Conservation (phyloP, 1,284 basidiomycete species). For the Cryptococcus neoformans region DNA sequence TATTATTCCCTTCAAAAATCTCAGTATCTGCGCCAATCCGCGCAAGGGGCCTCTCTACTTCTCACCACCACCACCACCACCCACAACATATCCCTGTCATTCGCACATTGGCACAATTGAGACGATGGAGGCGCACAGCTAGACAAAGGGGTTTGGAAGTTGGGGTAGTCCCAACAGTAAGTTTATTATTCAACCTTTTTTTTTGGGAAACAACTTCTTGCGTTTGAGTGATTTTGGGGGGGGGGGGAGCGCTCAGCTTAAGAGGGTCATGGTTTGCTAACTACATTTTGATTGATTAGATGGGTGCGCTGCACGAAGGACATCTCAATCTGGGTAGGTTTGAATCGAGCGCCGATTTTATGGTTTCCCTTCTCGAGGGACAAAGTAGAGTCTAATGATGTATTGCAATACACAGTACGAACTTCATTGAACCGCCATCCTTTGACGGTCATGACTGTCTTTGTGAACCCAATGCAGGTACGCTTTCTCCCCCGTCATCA, state of each 20-base stretch:
- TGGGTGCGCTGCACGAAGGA: slow-evolving; percentile 95
- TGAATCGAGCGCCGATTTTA: neutral
- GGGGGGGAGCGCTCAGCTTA: neutral
- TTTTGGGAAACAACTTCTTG: no score
- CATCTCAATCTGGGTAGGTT: slow-evolving; percentile 78
- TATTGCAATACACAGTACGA: slow-evolving; percentile 45
- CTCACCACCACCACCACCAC: no score
- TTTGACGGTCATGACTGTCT: slow-evolving; percentile 88
- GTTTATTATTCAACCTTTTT: neutral
- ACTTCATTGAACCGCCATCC: slow-evolving; percentile 74
- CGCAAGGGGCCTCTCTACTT: no score
- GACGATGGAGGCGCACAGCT: slow-evolving; percentile 71
- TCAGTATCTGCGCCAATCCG: no score
- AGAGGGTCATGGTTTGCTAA: neutral
- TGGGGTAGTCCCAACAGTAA: slow-evolving; percentile 80
- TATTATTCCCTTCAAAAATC: no score
- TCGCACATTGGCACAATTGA: slow-evolving; percentile 63
- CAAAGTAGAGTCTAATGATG: no score
- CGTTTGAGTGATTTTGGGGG: neutral
- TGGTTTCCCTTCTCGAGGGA: neutral
- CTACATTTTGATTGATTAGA: slow-evolving; percentile 44
- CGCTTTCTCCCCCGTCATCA: slow-evolving; percentile 1
- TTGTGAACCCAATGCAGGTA: slow-evolving; percentile 85
- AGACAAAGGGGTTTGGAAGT: slow-evolving; percentile 64
- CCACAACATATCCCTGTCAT: slow-evolving; percentile 63